These are phyloP conservation scores for Nematodospora anomalae DNA, from an alignment of 1,139 yeast species.

Conservation along the genomic window DNA sequence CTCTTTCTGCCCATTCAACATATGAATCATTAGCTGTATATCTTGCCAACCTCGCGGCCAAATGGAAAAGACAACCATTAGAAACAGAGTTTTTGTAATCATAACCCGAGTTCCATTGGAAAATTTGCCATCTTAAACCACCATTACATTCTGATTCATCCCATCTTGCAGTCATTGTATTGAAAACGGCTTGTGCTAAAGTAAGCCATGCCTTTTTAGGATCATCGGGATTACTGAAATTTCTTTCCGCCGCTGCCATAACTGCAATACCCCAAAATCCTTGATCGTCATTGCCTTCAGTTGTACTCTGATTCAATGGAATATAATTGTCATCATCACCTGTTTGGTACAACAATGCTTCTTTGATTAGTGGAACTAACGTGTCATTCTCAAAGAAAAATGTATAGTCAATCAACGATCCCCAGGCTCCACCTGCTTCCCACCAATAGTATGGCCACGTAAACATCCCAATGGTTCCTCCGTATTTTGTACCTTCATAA, in stretches of 20 bases:
- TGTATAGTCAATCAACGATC: constrained; percentile 68
- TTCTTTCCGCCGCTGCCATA: constrained; percentile 80
- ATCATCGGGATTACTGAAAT: constrained; percentile 63
- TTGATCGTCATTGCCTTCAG: constrained; percentile 93
- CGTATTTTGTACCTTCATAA: constrained; percentile 61
- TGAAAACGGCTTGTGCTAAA: constrained; percentile 78
- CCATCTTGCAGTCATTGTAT: constrained; percentile 90
- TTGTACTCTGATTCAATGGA: constrained; percentile 71
- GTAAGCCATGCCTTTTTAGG: constrained; percentile 57
- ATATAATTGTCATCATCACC: constrained; percentile 70
- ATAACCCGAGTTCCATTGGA: constrained; percentile 91
- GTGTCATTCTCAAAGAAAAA: constrained; percentile 63
- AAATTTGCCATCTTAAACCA: constrained; percentile 96
- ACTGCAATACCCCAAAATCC: constrained; percentile 88
- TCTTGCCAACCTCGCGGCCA: constrained; percentile 85
- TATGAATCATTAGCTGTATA: constrained; percentile 75
- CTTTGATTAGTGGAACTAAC: constrained; percentile 52
- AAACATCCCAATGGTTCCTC: constrained; percentile 80
- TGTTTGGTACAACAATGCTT: constrained; percentile 62
- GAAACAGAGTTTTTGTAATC: constrained; percentile 89
- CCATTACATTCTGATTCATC: constrained; percentile 73
- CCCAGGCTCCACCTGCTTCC: constrained; percentile 92
- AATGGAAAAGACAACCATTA: constrained; percentile 85
- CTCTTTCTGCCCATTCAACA: constrained; percentile 73
- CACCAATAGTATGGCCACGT: constrained; percentile 85